Evolutionary conservation across 1,139 yeast genomes (phyloP).

Genomic region (Debaryomyces psychrophilus): DNA sequence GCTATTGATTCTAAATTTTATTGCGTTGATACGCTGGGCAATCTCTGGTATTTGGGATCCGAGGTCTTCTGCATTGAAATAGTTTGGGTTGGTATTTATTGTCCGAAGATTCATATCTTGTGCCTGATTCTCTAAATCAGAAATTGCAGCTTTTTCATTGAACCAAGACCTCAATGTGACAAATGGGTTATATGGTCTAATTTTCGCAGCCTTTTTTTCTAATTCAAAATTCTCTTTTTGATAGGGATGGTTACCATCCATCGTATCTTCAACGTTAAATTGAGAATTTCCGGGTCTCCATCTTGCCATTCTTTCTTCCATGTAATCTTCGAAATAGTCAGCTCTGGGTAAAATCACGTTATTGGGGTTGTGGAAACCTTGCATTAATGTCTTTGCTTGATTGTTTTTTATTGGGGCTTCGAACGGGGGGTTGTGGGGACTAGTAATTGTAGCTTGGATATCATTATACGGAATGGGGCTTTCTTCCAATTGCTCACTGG

Average conservation of each 20-base stretch:
- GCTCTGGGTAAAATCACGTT: conserved; percentile 21
- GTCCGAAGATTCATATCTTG: not conserved
- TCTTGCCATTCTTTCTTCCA: conserved; percentile 55
- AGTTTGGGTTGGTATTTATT: not conserved
- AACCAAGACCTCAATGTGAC: conserved; percentile 15
- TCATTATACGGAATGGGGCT: conserved; percentile 13
- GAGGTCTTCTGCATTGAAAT: not conserved
- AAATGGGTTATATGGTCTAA: not conserved
- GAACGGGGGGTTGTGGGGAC: conserved; percentile 20
- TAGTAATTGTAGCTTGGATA: conserved; percentile 9
- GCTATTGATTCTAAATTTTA: conserved; percentile 21
- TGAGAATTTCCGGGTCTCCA: conserved; percentile 57
- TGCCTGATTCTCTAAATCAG: not conserved
- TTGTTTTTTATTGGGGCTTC: conserved; percentile 1
- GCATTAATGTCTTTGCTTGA: conserved; percentile 14
- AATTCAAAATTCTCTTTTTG: conserved; percentile 20
- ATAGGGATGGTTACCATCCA: conserved; percentile 47
- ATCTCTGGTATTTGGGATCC: conserved; percentile 11
- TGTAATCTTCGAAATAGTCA: conserved; percentile 40
- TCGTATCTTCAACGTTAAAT: conserved; percentile 34
- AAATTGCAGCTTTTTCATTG: not conserved
- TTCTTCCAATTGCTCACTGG: conserved; percentile 8
- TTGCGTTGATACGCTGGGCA: conserved; percentile 7
- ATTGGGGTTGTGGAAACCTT: conserved; percentile 19
- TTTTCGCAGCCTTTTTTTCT: conserved; percentile 3